phyloP scores from a whole-genome alignment of 2,329 filamentous ascomycete genomes.

The Trichoderma semiorbis region DNA sequence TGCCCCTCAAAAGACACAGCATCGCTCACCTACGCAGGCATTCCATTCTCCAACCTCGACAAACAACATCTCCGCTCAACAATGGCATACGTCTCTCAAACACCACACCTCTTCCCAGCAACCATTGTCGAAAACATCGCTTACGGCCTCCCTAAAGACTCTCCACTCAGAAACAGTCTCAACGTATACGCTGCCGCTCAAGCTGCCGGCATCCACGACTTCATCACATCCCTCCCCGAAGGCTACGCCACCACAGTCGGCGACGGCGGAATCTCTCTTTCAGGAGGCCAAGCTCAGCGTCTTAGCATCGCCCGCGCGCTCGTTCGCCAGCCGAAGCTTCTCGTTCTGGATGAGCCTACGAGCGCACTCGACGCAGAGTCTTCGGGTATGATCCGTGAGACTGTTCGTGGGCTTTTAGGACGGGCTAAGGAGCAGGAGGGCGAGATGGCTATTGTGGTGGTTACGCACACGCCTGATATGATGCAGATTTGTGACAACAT shows the following conservation, averaged over 20 bases:
- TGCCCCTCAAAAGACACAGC: conserved; percentile 29
- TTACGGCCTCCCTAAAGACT: conserved; percentile 65
- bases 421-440: conserved; percentile 21
- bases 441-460: conserved; percentile 68
- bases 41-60: conserved; percentile 57
- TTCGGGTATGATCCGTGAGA: conserved; percentile 60
- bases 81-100: conserved; percentile 67
- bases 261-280: conserved; percentile 69
- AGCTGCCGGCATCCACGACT: conserved; percentile 68
- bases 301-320: conserved; percentile 79
- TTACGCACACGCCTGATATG: conserved; percentile 82
- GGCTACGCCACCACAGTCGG: conserved; percentile 65
- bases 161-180: conserved; percentile 43
- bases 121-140: conserved; percentile 60
- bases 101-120: conserved; percentile 72
- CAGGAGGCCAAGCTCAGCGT: conserved; percentile 79
- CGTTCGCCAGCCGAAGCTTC: conserved; percentile 63
- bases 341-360: conserved; percentile 86
- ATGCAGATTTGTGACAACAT: conserved; percentile 76
- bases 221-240: conserved; percentile 65
- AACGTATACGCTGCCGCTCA: conserved; percentile 52
- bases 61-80: conserved; percentile 56
- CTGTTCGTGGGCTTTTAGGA: conserved; percentile 53
- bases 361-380: conserved; percentile 71
- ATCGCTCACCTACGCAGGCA: conserved; percentile 55